Evolutionary conservation across 2,329 filamentous ascomycete species (phyloP).

Genomic region (Nemania abortiva): DNA sequence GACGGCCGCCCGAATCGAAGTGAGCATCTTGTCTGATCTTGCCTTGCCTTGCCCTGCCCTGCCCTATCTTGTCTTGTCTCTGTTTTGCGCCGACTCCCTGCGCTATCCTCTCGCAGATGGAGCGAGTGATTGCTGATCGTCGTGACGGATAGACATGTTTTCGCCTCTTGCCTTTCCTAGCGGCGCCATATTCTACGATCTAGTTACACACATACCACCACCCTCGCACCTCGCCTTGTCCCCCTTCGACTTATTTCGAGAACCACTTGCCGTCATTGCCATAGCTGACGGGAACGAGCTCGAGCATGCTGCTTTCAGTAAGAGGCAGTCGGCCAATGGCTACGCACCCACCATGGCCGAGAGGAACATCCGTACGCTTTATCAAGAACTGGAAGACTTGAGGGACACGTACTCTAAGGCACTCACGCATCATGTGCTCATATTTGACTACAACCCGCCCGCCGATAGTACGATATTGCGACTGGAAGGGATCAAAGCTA

Average conservation of each 20-base stretch:
- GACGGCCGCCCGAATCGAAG: slow-evolving; percentile 88
- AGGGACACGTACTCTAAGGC: slow-evolving; percentile 80
- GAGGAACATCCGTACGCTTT: slow-evolving; percentile 68
- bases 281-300: slow-evolving; percentile 85
- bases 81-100: not conserved
- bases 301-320: slow-evolving; percentile 64
- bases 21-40: slow-evolving; percentile 60
- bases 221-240: slow-evolving; percentile 82
- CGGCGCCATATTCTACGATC: slow-evolving; percentile 88
- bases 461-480: slow-evolving; percentile 64
- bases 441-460: slow-evolving; percentile 78
- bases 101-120: not conserved
- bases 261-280: slow-evolving; percentile 85
- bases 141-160: slow-evolving; percentile 80
- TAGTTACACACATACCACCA: slow-evolving; percentile 83
- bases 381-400: slow-evolving; percentile 77
- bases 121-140: slow-evolving; percentile 34
- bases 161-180: slow-evolving; percentile 88
- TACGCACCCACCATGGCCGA: slow-evolving; percentile 64
- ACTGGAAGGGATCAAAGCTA: slow-evolving; percentile 75
- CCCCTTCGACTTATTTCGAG: slow-evolving; percentile 91
- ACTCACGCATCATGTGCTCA: slow-evolving; percentile 79
- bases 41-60: no score
- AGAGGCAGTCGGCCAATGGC: slow-evolving; percentile 65
- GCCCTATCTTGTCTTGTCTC: not conserved